Conservation (phyloP, 345 rosid genomes). For the Euphorbia peplus region DNA sequence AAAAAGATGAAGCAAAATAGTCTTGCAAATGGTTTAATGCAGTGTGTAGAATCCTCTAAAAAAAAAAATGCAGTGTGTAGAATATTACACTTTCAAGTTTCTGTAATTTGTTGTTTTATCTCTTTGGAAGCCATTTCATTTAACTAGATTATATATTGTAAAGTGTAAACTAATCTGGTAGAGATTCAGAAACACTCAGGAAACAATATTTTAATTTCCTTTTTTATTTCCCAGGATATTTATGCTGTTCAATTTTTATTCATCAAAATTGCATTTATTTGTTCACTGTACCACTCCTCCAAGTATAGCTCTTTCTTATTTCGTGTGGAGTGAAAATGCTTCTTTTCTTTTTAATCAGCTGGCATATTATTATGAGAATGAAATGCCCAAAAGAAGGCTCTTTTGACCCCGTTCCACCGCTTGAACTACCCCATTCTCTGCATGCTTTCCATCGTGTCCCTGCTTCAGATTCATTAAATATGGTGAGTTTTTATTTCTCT, state of each 20-base stretch:
- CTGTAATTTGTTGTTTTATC: neutral
- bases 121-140: conserved; percentile 1
- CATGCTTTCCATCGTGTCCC: conserved; percentile 69
- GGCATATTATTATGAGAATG: conserved; percentile 69
- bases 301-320: neutral
- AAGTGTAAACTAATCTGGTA: neutral
- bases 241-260: neutral
- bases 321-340: neutral
- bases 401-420: conserved; percentile 65
- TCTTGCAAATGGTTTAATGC: neutral
- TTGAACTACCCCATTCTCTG: conserved; percentile 69
- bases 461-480: conserved; percentile 35
- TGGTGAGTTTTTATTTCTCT: conserved; percentile 32
- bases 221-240: neutral
- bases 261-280: neutral
- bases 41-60: no score
- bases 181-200: neutral
- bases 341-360: conserved; percentile 37
- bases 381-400: conserved; percentile 48
- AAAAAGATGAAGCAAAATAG: neutral
- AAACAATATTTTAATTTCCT: neutral
- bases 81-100: neutral
- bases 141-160: neutral
- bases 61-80: no score
- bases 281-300: neutral